These are phyloP conservation scores for Fusarium agapanthi DNA, from an alignment of 2,329 filamentous ascomycete species.

Conservation along the genomic window DNA sequence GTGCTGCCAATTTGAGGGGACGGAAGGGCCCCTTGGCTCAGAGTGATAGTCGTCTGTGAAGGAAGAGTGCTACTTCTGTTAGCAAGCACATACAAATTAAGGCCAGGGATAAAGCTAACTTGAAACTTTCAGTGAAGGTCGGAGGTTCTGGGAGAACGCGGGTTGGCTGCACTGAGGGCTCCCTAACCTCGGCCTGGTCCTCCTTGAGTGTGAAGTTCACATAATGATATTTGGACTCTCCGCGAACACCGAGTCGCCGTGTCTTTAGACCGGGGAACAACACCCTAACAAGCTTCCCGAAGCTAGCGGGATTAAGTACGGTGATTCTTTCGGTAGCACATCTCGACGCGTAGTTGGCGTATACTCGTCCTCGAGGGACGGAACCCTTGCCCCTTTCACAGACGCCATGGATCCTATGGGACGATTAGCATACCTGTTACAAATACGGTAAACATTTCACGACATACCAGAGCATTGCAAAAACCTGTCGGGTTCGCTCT, in stretches of 20 bases:
- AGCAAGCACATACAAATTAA: constrained; percentile 19
- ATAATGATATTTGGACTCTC: constrained; percentile 99
- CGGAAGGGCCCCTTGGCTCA: constrained; percentile 39
- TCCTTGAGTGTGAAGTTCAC: constrained; percentile 71
- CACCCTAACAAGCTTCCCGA: constrained; percentile 95
- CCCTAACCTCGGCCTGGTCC: constrained; percentile 60
- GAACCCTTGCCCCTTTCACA: constrained; percentile 82
- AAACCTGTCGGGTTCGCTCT: constrained; percentile 84
- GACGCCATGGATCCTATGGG: constrained; percentile 73
- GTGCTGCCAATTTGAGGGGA: constrained; percentile 44
- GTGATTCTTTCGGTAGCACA: constrained; percentile 95
- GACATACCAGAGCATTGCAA: constrained; percentile 86
- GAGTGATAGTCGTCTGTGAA: constrained; percentile 43
- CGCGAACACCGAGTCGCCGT: constrained; percentile 87
- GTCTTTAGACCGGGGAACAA: constrained; percentile 97
- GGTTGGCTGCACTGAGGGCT: constrained; percentile 56
- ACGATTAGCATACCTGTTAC: constrained; percentile 14
- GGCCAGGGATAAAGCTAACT: constrained; percentile 49
- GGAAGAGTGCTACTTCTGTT: constrained; percentile 46
- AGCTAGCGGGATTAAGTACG: constrained; percentile 94
- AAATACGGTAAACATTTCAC: constrained; percentile 10
- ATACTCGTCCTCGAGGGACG: constrained; percentile 91
- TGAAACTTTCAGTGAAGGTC: constrained; percentile 60
- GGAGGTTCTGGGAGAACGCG: constrained; percentile 59
- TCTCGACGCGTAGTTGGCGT: constrained; percentile 91